Evolutionary conservation across 2,329 filamentous ascomycete species (phyloP), one percentile per base, ranked within the genome.

Genomic region (Cercospora sp.): DNA sequence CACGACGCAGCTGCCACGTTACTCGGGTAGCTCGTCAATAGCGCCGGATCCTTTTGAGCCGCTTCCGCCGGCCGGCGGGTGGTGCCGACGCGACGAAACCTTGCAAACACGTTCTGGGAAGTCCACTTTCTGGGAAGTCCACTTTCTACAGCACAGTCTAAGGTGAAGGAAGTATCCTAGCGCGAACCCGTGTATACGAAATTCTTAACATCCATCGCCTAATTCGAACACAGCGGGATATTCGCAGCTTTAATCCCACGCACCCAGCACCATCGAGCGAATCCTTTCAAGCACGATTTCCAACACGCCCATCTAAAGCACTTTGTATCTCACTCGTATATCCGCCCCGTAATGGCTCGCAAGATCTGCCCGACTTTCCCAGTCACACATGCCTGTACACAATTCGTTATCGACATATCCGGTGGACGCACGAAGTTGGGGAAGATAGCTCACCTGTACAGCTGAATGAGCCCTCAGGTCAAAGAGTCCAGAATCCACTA

Each of bases 1-100:
- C 55, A 59, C 32, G 28, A 59, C 5, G 55, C 55, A 59, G 55
- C 55, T 59, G 55, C 55, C 55, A 59, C 55, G 55, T 59, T 59
- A 59, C 55, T 59, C 55, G 55, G 55, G 28, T 59, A 37, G 55
- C 55, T 59, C 55, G 55, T 59, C 55, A 59, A 37, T 59, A 59
- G 55, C 30, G 55, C 30, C 55, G 55, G 55, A 32, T 32, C 26
- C 16, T 34, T 21, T 32, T 59, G 55, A 59, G 55, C 55, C 55
- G 55, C 55, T 59, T 24, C 55, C 55, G 55, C 10, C 9, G 28
- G 2, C 55, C 9, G 28, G 2, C 55, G 30, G 55, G 28, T 28
- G 24, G 16, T 18, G 28, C 55, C 55, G 49, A 26, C 13, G 45
- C 18, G 16, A 43, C 37, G 37, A 43, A 43, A 43, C 16, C 37